Percentiles rank a stretch among this genome's conserved stretches.
These are phyloP conservation scores for Melanopsichium pennsylvanicum DNA, from an alignment of 1,284 basidiomycete species.

Conservation along the genomic window DNA sequence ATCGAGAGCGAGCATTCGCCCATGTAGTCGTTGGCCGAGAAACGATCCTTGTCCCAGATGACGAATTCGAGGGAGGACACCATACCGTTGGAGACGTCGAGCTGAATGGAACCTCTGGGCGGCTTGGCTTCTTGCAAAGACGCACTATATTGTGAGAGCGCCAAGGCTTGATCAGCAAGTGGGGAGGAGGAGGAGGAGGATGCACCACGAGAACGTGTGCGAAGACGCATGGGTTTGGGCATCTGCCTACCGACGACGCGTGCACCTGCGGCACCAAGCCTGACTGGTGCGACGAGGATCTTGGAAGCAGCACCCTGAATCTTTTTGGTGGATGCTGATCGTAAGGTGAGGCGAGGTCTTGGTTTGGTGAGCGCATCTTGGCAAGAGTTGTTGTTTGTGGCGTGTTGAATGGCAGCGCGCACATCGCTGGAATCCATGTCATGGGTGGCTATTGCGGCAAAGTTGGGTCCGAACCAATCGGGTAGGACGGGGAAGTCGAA, in stretches of 20 bases:
- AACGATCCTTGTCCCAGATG: conserved; percentile 87
- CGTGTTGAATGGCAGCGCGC: conserved; percentile 24
- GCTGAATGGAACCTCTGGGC: conserved; percentile 40
- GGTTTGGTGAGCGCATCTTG: conserved; percentile 6
- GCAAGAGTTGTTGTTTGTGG: not conserved
- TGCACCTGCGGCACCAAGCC: conserved; percentile 50
- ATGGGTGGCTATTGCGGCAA: conserved; percentile 65
- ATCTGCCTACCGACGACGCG: conserved; percentile 49
- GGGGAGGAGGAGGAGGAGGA: conserved; percentile 12
- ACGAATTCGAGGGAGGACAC: conserved; percentile 75
- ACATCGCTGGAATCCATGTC: conserved; percentile 31
- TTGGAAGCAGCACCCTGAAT: conserved; percentile 44
- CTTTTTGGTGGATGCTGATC: conserved; percentile 34
- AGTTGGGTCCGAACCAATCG: conserved; percentile 68
- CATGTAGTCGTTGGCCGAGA: conserved; percentile 82
- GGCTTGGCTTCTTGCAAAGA: conserved; percentile 14
- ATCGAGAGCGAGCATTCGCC: conserved; percentile 82
- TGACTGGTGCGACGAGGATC: conserved; percentile 51
- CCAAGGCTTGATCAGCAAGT: not conserved
- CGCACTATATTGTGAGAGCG: no score
- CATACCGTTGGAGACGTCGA: conserved; percentile 42
- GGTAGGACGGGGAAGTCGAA: conserved; percentile 47
- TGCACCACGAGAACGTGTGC: conserved; percentile 11
- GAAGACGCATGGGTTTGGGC: conserved; percentile 51
- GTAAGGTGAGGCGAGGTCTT: conserved; percentile 23